Evolutionary conservation across 768 basidiomycete species (phyloP).

Genomic region (Tubosaeta sp.): DNA sequence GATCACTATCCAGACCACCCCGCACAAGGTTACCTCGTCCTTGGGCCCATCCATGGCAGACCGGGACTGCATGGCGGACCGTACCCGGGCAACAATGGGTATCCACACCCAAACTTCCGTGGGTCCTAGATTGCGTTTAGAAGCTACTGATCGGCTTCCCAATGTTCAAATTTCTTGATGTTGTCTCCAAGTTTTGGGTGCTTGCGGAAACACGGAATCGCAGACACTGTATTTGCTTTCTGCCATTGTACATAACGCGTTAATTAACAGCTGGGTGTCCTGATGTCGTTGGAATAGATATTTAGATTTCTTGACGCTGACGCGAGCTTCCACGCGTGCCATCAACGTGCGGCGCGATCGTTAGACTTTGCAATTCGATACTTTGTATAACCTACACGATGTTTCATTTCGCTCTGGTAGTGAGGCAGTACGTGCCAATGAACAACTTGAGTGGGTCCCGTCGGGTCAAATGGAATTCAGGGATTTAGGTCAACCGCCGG

Average conservation of each 20-base stretch:
- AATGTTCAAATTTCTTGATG: constrained; percentile 2
- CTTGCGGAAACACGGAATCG: constrained; percentile 11
- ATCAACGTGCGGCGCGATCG: too few relatives aligned
- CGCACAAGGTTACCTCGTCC: constrained; percentile 5
- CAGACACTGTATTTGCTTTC: constrained; percentile 7
- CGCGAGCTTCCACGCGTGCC: too few relatives aligned
- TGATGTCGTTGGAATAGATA: constrained; percentile 10
- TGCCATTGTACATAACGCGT: constrained; percentile 1
- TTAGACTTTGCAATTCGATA: too few relatives aligned
- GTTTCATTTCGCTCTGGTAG: neutral
- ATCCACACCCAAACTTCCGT: constrained; percentile 5
- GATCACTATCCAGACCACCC: constrained; percentile 11
- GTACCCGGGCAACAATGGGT: constrained; percentile 12
- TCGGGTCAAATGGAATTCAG: too few relatives aligned
- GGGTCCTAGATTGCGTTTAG: constrained; percentile 7
- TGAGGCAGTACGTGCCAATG: too few relatives aligned
- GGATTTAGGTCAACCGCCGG: too few relatives aligned
- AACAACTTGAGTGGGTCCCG: too few relatives aligned
- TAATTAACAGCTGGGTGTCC: constrained; percentile 8
- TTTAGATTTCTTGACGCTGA: neutral
- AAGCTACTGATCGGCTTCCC: constrained; percentile 2
- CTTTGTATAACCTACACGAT: neutral
- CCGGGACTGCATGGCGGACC: constrained; percentile 8
- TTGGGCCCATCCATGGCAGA: constrained; percentile 8
- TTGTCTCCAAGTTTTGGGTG: constrained; percentile 8